A percentile compares a stretch with the other conserved stretches of the same genome.
Conservation (phyloP, 352 stramenopile genomes). For the Globisporangium abappressorium region DNA sequence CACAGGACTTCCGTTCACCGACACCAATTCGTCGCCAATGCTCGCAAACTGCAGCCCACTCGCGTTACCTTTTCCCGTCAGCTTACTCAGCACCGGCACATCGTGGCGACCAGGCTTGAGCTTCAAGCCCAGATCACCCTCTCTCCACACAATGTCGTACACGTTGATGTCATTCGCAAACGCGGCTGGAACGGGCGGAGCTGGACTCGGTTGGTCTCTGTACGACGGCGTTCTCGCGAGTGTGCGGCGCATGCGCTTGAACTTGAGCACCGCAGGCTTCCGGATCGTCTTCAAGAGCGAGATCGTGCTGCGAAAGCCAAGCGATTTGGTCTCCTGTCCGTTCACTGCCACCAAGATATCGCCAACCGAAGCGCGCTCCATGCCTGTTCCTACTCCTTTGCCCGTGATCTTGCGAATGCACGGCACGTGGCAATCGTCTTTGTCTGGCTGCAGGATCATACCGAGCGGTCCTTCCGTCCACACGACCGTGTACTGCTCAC, state of each 20-base stretch:
- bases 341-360: slow-evolving; percentile 85
- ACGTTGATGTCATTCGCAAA: slow-evolving; percentile 46
- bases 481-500: slow-evolving; percentile 86
- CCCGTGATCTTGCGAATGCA: slow-evolving; percentile 88
- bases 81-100: slow-evolving; percentile 77
- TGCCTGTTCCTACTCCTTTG: slow-evolving; percentile 80
- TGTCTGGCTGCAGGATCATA: slow-evolving; percentile 85
- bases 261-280: slow-evolving; percentile 86
- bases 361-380: slow-evolving; percentile 75
- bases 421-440: slow-evolving; percentile 84
- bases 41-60: slow-evolving; percentile 81
- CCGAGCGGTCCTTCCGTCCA: slow-evolving; percentile 82
- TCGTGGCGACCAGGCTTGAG: slow-evolving; percentile 78
- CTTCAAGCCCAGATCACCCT: slow-evolving; percentile 83
- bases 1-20: slow-evolving; percentile 77
- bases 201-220: slow-evolving; percentile 27
- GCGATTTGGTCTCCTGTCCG: slow-evolving; percentile 78
- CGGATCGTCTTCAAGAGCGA: slow-evolving; percentile 83
- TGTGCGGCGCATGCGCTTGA: slow-evolving; percentile 82
- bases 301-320: slow-evolving; percentile 84
- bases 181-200: slow-evolving; percentile 24
- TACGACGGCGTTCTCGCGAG: slow-evolving; percentile 58
- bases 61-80: slow-evolving; percentile 80
- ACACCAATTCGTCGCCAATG: slow-evolving; percentile 81
- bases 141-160: slow-evolving; percentile 88